Percentiles rank a stretch among this genome's conserved stretches.
Conservation (phyloP, 2,329 filamentous ascomycete genomes). For the Myriangium duriaei region DNA sequence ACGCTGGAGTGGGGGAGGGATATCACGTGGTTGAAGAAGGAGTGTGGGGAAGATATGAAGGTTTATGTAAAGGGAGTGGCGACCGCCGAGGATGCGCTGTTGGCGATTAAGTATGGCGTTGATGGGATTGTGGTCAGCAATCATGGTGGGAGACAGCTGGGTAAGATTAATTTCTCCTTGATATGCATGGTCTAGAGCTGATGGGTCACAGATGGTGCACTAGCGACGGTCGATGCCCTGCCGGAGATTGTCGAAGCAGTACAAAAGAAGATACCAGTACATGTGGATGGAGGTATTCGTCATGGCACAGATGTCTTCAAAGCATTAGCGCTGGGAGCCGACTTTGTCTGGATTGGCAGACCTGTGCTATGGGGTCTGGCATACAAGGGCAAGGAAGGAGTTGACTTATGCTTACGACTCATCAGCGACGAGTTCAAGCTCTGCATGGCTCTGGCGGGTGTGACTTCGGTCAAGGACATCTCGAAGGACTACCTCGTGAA, state of each 20-base stretch:
- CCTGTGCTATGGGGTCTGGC: slow-evolving; percentile 38
- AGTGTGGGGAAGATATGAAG: slow-evolving; percentile 33
- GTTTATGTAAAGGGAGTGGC: slow-evolving; percentile 36
- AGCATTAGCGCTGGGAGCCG: slow-evolving; percentile 37
- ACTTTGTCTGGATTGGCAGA: slow-evolving; percentile 32
- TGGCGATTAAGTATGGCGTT: slow-evolving; percentile 32
- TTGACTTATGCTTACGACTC: slow-evolving; percentile 33
- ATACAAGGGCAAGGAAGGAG: slow-evolving; percentile 26
- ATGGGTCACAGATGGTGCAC: slow-evolving; percentile 32
- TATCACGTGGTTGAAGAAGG: slow-evolving; percentile 37
- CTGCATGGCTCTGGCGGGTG: slow-evolving; percentile 30
- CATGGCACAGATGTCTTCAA: slow-evolving; percentile 44
- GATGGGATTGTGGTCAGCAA: slow-evolving; percentile 41
- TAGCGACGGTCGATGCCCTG: slow-evolving; percentile 35
- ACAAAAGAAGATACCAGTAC: slow-evolving; percentile 37
- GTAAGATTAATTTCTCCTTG: slow-evolving; percentile 3
- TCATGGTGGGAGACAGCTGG: slow-evolving; percentile 31
- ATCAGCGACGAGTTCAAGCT: slow-evolving; percentile 26
- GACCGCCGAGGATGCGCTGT: slow-evolving; percentile 30
- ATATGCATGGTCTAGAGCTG: too few species aligned
- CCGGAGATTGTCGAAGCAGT: slow-evolving; percentile 22
- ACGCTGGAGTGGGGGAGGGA: slow-evolving; percentile 35
- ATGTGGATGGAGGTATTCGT: slow-evolving; percentile 46
- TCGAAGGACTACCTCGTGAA: slow-evolving; percentile 29
- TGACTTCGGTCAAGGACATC: slow-evolving; percentile 26